Conservation (phyloP, 1,284 basidiomycete genomes). For the Cutaneotrichosporon sp. region DNA sequence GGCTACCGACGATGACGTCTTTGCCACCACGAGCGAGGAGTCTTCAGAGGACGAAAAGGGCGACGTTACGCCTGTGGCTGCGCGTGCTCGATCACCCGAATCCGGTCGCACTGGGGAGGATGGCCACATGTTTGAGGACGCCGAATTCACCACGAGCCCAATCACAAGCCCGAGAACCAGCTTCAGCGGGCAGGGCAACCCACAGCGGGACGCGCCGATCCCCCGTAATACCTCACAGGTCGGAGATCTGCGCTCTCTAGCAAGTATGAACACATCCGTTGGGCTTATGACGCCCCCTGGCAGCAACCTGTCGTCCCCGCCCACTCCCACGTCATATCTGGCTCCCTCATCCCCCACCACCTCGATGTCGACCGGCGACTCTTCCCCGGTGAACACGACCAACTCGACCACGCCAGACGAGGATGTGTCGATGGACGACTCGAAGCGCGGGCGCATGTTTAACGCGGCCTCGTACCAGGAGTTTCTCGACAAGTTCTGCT, state of each 20-base stretch:
- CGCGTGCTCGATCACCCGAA: slow-evolving; percentile 32
- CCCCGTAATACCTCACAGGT: slow-evolving; percentile 22
- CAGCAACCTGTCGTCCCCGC: slow-evolving; percentile 44
- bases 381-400: slow-evolving; percentile 34
- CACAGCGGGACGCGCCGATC: slow-evolving; percentile 19
- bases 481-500: slow-evolving; percentile 48
- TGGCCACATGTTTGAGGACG: not conserved
- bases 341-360: slow-evolving; percentile 22
- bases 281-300: slow-evolving; percentile 41
- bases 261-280: not conserved
- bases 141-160: slow-evolving; percentile 3
- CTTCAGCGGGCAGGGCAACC: not conserved
- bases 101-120: no score
- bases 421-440: slow-evolving; percentile 11
- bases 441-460: slow-evolving; percentile 17
- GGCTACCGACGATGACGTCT: slow-evolving; percentile 1
- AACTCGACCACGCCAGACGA: slow-evolving; percentile 25
- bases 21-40: slow-evolving; percentile 2
- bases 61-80: slow-evolving; percentile 29
- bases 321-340: slow-evolving; percentile 28
- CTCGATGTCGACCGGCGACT: slow-evolving; percentile 39
- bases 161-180: not conserved
- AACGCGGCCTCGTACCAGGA: slow-evolving; percentile 35
- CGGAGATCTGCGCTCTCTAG: slow-evolving; percentile 26
- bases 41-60: slow-evolving; percentile 12